phyloP scores from a whole-genome alignment of 2,329 filamentous ascomycete genomes.

The Ascochyta lentis region DNA sequence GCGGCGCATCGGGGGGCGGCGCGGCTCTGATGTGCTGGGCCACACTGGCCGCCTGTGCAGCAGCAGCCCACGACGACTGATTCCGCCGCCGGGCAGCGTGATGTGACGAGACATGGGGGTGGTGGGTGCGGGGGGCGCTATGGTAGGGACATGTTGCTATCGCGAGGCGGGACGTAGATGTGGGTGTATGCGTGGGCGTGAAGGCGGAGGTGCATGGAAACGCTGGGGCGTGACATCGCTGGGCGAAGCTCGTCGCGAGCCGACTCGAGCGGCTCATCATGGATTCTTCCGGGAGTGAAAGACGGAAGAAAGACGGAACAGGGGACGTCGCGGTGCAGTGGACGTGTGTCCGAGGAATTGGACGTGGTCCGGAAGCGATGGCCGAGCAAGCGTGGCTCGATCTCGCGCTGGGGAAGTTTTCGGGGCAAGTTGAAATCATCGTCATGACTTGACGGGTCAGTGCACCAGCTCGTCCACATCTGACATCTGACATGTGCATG shows the following conservation, averaged over 20 bases:
- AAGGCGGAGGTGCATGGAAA: neutral
- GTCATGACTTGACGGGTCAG: constrained; percentile 30
- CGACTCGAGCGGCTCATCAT: constrained; percentile 48
- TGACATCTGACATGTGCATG: constrained; percentile 58
- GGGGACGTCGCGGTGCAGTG: constrained; percentile 31
- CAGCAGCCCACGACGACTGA: constrained; percentile 77
- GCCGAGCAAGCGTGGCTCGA: constrained; percentile 18
- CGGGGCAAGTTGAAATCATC: neutral
- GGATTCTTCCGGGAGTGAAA: constrained; percentile 10
- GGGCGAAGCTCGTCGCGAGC: constrained; percentile 43
- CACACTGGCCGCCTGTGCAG: constrained; percentile 60
- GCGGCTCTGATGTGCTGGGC: constrained; percentile 74
- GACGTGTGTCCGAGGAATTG: constrained; percentile 20
- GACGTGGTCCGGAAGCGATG: constrained; percentile 10
- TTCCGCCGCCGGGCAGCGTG: constrained; percentile 54
- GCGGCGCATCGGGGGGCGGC: constrained; percentile 65
- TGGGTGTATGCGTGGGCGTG: neutral
- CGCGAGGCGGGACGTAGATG: constrained; percentile 23
- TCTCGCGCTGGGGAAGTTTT: constrained; percentile 28
- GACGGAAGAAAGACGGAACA: neutral
- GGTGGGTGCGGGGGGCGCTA: constrained; percentile 11
- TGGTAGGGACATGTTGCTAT: constrained; percentile 31
- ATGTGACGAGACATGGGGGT: constrained; percentile 25
- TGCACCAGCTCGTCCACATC: constrained; percentile 4
- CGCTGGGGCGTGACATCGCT: constrained; percentile 13